Evolutionary conservation across 108 stramenopile genomes (phyloP).

Genomic region (Hondaea fermentalgiana): DNA sequence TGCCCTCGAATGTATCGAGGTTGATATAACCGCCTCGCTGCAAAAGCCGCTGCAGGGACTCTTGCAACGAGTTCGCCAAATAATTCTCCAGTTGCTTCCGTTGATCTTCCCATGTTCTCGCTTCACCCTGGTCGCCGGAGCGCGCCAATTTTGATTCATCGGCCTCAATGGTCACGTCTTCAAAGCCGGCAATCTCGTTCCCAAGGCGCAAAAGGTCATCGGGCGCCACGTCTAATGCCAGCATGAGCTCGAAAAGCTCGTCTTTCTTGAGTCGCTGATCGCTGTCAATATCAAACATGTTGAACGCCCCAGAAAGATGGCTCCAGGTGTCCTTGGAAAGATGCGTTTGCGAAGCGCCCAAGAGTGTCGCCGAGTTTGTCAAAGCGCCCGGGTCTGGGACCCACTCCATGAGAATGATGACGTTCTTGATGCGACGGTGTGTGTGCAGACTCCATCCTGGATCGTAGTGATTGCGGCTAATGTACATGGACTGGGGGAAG

Average conservation of each 20-base stretch:
- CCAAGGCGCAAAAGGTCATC: constrained; percentile 7
- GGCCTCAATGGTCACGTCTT: constrained; percentile 13
- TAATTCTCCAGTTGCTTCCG: neutral
- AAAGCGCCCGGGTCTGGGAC: neutral
- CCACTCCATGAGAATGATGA: constrained; percentile 46
- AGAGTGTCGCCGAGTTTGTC: neutral
- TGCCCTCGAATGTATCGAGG: neutral
- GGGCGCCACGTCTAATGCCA: constrained; percentile 34
- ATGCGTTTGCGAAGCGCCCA: neutral
- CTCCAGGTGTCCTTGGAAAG: neutral
- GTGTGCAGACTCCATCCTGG: constrained; percentile 44
- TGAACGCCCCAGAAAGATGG: constrained; percentile 23
- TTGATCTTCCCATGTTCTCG: neutral
- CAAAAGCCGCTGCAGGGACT: neutral
- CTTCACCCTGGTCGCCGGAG: neutral
- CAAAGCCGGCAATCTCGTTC: neutral
- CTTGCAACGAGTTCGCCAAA: neutral
- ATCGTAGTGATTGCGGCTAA: constrained; percentile 47
- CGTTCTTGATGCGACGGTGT: constrained; percentile 47
- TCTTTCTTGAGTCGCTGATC: constrained; percentile 32
- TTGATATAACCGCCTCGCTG: neutral
- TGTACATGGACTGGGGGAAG: constrained; percentile 39
- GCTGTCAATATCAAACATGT: constrained; percentile 44
- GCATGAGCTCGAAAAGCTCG: constrained; percentile 23
- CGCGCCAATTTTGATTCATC: neutral